Percentiles rank a stretch among this genome's conserved stretches.
Conservation (phyloP, 2,329 filamentous ascomycete genomes). For the Coniella vitis region DNA sequence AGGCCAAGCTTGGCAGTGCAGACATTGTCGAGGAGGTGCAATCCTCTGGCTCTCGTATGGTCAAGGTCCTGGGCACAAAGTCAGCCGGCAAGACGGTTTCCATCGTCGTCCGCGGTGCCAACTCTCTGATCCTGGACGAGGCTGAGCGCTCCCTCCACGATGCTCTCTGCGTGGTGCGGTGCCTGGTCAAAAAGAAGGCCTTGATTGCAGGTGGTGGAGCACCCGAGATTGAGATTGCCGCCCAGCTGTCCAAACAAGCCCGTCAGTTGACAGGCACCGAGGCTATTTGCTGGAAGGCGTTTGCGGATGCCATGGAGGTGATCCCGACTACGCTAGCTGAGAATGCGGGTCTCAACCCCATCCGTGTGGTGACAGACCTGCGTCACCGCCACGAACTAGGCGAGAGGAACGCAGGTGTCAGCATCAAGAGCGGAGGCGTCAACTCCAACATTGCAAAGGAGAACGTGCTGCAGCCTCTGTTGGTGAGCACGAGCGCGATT, state of each 20-base stretch:
- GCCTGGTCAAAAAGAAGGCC: conserved; percentile 99
- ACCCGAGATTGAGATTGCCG: conserved; percentile 92
- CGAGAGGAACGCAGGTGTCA: conserved; percentile 92
- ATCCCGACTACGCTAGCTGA: conserved; percentile 95
- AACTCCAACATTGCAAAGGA: conserved; percentile 96
- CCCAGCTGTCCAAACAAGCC: conserved; percentile 74
- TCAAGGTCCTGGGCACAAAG: conserved; percentile 91
- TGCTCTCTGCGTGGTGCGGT: conserved; percentile 93
- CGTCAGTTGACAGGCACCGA: conserved; percentile 85
- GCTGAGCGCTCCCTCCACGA: conserved; percentile 96
- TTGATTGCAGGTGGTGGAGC: conserved; percentile 95
- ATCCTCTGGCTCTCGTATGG: conserved; percentile 80
- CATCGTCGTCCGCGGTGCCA: conserved; percentile 89
- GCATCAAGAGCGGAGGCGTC: conserved; percentile 95
- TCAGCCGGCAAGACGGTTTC: conserved; percentile 81
- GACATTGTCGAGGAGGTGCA: conserved; percentile 92
- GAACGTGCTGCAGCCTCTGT: conserved; percentile 89
- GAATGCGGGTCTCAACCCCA: conserved; percentile 95
- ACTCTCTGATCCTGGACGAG: conserved; percentile 90
- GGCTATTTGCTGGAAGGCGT: conserved; percentile 98
- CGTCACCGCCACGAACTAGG: conserved; percentile 91
- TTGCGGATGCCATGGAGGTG: conserved; percentile 95
- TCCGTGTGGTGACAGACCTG: conserved; percentile 96
- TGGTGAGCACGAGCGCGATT: conserved; percentile 96
- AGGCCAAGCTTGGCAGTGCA: conserved; percentile 92